Conservation (phyloP, 768 basidiomycete species). For the Psilocybe subaeruginosa region DNA sequence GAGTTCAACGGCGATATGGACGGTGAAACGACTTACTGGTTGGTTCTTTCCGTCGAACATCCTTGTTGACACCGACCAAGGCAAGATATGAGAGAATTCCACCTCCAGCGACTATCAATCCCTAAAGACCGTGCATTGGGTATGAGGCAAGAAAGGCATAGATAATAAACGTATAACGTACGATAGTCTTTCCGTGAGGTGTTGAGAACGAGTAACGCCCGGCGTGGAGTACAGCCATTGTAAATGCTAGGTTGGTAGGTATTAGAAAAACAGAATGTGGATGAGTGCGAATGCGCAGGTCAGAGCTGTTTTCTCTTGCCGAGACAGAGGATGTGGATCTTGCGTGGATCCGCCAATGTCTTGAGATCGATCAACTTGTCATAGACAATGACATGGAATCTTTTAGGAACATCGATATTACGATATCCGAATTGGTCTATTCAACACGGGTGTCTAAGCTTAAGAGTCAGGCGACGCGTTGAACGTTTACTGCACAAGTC, state of each 20-base stretch:
- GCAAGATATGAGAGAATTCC: background rate
- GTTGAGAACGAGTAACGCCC: background rate
- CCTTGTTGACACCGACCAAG: background rate
- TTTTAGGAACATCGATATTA: no score
- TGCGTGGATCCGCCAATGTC: background rate
- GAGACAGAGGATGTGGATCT: slow-evolving; percentile 1
- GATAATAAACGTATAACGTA: background rate
- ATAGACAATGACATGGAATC: no score
- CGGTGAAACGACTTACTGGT: background rate
- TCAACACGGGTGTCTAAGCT: background rate
- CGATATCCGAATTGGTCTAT: no score
- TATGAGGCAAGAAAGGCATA: background rate
- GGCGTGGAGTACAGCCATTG: background rate
- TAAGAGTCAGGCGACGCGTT: background rate
- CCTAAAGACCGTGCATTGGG: background rate
- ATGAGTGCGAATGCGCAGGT: no score
- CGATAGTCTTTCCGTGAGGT: slow-evolving; percentile 7
- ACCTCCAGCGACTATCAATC: background rate
- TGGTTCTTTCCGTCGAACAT: background rate
- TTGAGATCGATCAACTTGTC: background rate
- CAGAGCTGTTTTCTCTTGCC: background rate
- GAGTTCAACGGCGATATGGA: background rate
- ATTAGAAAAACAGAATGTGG: no score
- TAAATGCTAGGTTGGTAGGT: background rate
- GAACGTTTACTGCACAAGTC: background rate